Conservation (phyloP, 1,139 yeast species). For the Hyphopichia fennica region DNA sequence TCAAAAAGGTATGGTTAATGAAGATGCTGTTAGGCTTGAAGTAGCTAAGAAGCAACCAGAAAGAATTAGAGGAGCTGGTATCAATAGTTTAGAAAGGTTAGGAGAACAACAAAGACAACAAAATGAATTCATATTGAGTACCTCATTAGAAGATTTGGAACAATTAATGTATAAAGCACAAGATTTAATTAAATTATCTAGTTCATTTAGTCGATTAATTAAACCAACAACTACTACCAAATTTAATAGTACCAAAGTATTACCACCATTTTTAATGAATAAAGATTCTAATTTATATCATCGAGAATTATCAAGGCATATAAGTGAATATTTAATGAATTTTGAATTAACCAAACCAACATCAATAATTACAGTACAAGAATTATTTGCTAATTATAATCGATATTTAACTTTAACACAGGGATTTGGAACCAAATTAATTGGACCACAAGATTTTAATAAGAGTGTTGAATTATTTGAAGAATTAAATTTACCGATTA, state of each 20-base stretch:
- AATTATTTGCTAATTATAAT: constrained; percentile 44
- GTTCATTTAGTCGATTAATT: constrained; percentile 41
- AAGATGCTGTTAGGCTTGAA: constrained; percentile 30
- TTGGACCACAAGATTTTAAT: constrained; percentile 31
- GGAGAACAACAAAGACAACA: constrained; percentile 58
- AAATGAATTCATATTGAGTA: constrained; percentile 62
- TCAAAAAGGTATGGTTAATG: constrained; percentile 39
- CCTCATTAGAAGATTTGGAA: constrained; percentile 75
- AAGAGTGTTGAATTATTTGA: constrained; percentile 32
- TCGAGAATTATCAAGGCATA: constrained; percentile 46
- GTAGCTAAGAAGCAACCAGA: constrained; percentile 4
- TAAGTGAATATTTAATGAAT: constrained; percentile 50
- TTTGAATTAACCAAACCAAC: constrained; percentile 29
- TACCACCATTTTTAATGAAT: constrained; percentile 33
- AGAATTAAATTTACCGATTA: constrained; percentile 33
- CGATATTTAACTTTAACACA: constrained; percentile 35
- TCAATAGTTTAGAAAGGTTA: constrained; percentile 66
- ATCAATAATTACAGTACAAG: constrained; percentile 44
- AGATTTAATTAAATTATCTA: constrained; percentile 63
- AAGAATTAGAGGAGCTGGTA: constrained; percentile 43
- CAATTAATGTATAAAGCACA: constrained; percentile 76
- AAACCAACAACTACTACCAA: constrained; percentile 12
- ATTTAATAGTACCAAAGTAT: constrained; percentile 10
- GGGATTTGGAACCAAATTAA: constrained; percentile 43
- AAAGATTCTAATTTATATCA: constrained; percentile 32